These are phyloP conservation scores for Colletotrichum euphorbiae DNA, from an alignment of 2,329 filamentous ascomycete species.

Conservation along the genomic window DNA sequence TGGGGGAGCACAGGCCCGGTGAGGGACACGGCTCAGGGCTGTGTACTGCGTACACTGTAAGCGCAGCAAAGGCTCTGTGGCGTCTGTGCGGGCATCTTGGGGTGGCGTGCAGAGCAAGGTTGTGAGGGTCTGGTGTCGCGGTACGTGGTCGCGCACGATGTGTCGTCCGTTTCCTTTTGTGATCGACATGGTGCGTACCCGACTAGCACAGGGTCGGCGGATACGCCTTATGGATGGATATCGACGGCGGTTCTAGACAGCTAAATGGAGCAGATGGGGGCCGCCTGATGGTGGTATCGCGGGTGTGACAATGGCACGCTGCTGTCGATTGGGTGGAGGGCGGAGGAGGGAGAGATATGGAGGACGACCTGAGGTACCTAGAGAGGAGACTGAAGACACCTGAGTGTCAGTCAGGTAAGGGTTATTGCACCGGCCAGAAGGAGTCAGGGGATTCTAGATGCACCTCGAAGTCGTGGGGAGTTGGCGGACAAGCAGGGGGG, in stretches of 20 bases:
- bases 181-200: slow-evolving; percentile 10
- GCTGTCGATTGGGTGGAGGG: slow-evolving; percentile 4
- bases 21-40: slow-evolving; percentile 18
- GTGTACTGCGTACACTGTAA: slow-evolving; percentile 12
- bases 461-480: slow-evolving; percentile 24
- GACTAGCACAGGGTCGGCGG: slow-evolving; percentile 11
- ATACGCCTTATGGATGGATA: slow-evolving; percentile 12
- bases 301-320: slow-evolving; percentile 22
- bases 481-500: slow-evolving; percentile 11
- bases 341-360: background rate
- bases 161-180: slow-evolving; percentile 28
- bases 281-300: slow-evolving; percentile 24
- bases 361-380: background rate
- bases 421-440: background rate
- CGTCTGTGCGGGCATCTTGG: slow-evolving; percentile 26
- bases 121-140: slow-evolving; percentile 5
- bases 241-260: slow-evolving; percentile 6
- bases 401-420: no score
- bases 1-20: background rate
- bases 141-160: slow-evolving; percentile 18
- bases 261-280: slow-evolving; percentile 6
- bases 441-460: slow-evolving; percentile 26
- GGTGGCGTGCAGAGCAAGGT: slow-evolving; percentile 15
- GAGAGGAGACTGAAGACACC: background rate
- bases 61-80: slow-evolving; percentile 17